Evolutionary conservation across 208 protist genomes (phyloP).

Genomic region (Crithidia sp.): DNA sequence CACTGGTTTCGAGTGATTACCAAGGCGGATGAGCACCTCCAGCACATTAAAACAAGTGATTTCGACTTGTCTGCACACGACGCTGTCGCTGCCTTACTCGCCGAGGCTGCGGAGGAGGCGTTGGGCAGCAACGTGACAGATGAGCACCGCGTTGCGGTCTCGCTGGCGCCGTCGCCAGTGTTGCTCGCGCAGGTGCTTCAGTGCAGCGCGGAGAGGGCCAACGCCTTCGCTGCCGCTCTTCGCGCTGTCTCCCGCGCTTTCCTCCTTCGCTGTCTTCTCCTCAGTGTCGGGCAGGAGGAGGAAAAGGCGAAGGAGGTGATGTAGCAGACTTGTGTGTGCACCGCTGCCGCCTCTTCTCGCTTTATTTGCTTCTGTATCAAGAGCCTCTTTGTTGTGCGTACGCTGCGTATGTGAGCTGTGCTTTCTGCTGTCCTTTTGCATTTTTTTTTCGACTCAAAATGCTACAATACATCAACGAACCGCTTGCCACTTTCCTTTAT

Average conservation of each 20-base stretch:
- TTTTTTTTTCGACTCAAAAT: background rate
- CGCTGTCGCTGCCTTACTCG: slow-evolving; percentile 1
- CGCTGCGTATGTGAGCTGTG: background rate
- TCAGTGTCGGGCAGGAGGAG: background rate
- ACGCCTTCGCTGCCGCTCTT: slow-evolving; percentile 8
- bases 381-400: background rate
- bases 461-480: no score
- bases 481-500: no score
- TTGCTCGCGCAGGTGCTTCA: slow-evolving; percentile 9
- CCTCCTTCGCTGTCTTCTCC: slow-evolving; percentile 12
- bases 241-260: slow-evolving; percentile 5
- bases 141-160: slow-evolving; percentile 16
- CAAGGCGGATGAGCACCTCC: slow-evolving; percentile 60
- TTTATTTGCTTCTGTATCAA: background rate
- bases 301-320: no score
- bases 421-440: background rate
- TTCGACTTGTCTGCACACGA: background rate
- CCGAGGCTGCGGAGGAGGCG: background rate
- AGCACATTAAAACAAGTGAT: background rate
- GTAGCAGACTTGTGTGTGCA: background rate
- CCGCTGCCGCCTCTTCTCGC: background rate
- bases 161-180: slow-evolving; percentile 25
- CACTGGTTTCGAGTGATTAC: slow-evolving; percentile 48
- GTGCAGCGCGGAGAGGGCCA: slow-evolving; percentile 7
- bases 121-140: slow-evolving; percentile 12